phyloP scores from a whole-genome alignment of 1,284 basidiomycete species.

The Schizophyllum amplum region DNA sequence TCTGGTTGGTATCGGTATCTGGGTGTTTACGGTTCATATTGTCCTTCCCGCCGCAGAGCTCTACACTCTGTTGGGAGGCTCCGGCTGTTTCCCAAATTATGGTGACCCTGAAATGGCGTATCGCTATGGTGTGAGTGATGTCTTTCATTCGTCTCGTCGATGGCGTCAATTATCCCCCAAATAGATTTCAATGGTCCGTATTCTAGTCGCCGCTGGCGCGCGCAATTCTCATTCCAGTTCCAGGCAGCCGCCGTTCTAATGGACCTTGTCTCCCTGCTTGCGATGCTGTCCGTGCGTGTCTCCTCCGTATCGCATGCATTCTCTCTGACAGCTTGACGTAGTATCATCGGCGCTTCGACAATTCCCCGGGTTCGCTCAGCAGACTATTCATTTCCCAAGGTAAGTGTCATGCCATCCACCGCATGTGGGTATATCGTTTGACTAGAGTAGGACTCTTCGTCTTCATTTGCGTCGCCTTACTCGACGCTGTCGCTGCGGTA shows the following conservation, averaged over 20 bases:
- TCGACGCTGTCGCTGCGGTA: constrained; percentile 14
- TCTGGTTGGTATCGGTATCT: constrained; percentile 24
- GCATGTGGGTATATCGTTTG: not conserved
- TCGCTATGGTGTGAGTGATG: constrained; percentile 25
- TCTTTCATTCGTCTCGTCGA: not conserved
- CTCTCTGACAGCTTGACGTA: constrained; percentile 7
- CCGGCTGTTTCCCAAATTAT: constrained; percentile 32
- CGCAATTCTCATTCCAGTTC: not conserved
- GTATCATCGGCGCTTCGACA: constrained; percentile 21
- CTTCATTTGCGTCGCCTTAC: constrained; percentile 13
- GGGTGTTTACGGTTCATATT: constrained; percentile 24
- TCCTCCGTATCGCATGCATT: not conserved
- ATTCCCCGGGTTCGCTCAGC: constrained; percentile 17
- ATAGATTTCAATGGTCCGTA: not conserved
- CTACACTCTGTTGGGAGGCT: constrained; percentile 17
- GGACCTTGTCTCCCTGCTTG: constrained; percentile 22
- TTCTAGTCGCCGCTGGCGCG: not conserved
- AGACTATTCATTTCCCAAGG: constrained; percentile 24
- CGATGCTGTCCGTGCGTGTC: constrained; percentile 23
- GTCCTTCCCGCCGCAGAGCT: constrained; percentile 14
- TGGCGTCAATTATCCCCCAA: not conserved
- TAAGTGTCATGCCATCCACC: not conserved
- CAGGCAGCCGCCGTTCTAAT: constrained; percentile 19
- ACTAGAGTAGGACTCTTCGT: constrained; percentile 14
- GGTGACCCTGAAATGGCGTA: constrained; percentile 17